Base-by-base conservation (phyloP, 306 rosid species). In the Adenanthera pavonina region DNA sequence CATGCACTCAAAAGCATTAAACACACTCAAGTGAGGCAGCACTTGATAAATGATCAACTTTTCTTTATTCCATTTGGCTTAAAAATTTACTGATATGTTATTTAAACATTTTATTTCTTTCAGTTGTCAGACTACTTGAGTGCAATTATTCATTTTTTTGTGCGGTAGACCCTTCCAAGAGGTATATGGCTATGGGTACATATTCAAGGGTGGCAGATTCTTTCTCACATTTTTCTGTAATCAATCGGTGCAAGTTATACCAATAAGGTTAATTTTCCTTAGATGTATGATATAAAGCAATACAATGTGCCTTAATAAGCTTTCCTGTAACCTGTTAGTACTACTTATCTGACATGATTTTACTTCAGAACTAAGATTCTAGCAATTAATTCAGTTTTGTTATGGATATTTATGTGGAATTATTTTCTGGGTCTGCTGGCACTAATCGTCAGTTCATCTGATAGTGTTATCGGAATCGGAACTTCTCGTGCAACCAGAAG, bases 61-160 rank as follows among this genome's bases (percentile, higher is more conserved):
- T 78, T 36, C 40, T 44, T 64, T 62, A 54, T 71, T 81, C 76
- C 83, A 62, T 33, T 84, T 69, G 52, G 59, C 77, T 84, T 66
- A 80, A 74, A 62, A 67, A n/a, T 36, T 72, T 72, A 61, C 56
- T 69, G 53, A 77, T 75, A 73, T 77, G 61, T 60, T 75, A 61
- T 19, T 56, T 74, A 19, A 53, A 35, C 56, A n/a, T 36, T 54
- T 49, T 51, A 75, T 64, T 68, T 34, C 76, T 88, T 89, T 84
- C 95, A 95, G 97, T 81, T 95, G 83, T 86, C 86, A 16, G 90
- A 73, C 83, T 92, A 95, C 87, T 86, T 88, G 69, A 78, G 62
- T 46, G 83, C 92, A 19, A 57, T 93, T 38, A 51, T 91, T 80
- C 52, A 87, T 80, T 5, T 95, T 73, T 91, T 95, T 75, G 59